A percentile compares a stretch with the other conserved stretches of the same genome.
These are phyloP conservation scores for Sphaerulina populicola DNA, from an alignment of 2,329 filamentous ascomycete species.

Conservation along the genomic window DNA sequence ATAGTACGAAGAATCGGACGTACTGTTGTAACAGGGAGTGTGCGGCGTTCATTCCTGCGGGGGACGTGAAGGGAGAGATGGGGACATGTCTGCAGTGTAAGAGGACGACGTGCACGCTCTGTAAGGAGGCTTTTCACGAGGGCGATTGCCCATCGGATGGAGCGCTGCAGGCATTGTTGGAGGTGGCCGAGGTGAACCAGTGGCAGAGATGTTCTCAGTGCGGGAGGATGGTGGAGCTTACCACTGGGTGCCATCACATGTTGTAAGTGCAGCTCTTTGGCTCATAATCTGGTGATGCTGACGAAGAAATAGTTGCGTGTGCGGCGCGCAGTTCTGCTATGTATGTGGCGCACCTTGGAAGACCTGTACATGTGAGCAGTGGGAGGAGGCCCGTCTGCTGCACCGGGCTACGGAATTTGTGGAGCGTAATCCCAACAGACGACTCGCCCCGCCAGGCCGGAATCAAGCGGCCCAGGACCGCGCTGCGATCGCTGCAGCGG, in stretches of 20 bases:
- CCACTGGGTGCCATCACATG: constrained; percentile 50
- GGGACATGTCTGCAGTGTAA: constrained; percentile 41
- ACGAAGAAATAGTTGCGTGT: constrained; percentile 22
- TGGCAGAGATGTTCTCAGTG: constrained; percentile 49
- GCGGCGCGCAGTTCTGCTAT: constrained; percentile 29
- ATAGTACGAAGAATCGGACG: constrained; percentile 40
- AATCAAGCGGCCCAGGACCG: too few species aligned
- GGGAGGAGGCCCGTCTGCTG: constrained; percentile 19
- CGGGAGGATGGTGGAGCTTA: constrained; percentile 42
- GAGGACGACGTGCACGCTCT: constrained; percentile 43
- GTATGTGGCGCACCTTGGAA: constrained; percentile 25
- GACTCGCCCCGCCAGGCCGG: constrained; percentile 16
- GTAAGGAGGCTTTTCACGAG: constrained; percentile 43
- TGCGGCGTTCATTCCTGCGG: constrained; percentile 40
- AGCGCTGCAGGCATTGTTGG: constrained; percentile 35
- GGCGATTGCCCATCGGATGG: constrained; percentile 45
- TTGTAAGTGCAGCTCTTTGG: constrained; percentile 39
- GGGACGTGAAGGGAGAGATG: constrained; percentile 29
- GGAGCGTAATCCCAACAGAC: constrained; percentile 10
- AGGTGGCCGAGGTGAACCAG: constrained; percentile 36
- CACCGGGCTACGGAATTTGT: constrained; percentile 14
- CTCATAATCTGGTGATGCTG: not conserved
- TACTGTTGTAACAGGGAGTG: constrained; percentile 46
- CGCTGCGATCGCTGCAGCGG: too few species aligned
- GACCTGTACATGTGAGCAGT: constrained; percentile 22